phyloP scores from a whole-genome alignment of 805 yeast species.

The Brettanomyces nanus region DNA sequence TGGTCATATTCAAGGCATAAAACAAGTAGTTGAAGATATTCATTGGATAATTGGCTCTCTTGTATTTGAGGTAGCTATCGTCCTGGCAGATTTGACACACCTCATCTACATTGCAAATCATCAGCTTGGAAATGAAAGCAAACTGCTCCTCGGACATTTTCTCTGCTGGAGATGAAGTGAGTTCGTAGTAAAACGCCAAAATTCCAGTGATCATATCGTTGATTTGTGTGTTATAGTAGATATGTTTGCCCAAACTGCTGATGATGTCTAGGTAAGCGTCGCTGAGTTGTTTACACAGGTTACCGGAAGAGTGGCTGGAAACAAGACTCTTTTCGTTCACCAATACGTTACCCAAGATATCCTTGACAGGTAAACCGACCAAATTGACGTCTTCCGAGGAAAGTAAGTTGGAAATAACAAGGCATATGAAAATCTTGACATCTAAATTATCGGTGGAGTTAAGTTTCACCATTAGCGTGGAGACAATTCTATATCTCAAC shows the following conservation, averaged over 20 bases:
- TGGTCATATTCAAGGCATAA: constrained; percentile 14
- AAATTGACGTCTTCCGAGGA: constrained; percentile 65
- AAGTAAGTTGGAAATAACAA: constrained; percentile 40
- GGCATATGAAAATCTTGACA: constrained; percentile 15
- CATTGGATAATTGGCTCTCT: constrained; percentile 34
- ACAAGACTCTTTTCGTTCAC: constrained; percentile 33
- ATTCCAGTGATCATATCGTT: constrained; percentile 73
- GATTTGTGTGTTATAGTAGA: constrained; percentile 80
- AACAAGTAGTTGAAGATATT: constrained; percentile 37
- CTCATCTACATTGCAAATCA: constrained; percentile 19
- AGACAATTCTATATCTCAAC: constrained; percentile 22
- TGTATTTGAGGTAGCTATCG: constrained; percentile 25
- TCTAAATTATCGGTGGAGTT: constrained; percentile 7
- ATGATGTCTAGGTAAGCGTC: constrained; percentile 45
- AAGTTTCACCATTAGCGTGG: constrained; percentile 23
- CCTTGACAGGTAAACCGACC: constrained; percentile 82
- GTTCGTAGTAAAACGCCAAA: constrained; percentile 33
- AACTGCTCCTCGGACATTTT: constrained; percentile 9
- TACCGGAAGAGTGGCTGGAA: constrained; percentile 10
- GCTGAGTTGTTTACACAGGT: constrained; percentile 25
- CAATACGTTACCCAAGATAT: constrained; percentile 55
- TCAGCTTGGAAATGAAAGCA: constrained; percentile 12
- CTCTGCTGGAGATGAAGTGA: constrained; percentile 13
- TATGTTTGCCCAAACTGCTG: constrained; percentile 64
- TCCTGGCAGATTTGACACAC: constrained; percentile 18